phyloP scores from a whole-genome alignment of 1,284 basidiomycete genomes.

The Tylopilus sp. region DNA sequence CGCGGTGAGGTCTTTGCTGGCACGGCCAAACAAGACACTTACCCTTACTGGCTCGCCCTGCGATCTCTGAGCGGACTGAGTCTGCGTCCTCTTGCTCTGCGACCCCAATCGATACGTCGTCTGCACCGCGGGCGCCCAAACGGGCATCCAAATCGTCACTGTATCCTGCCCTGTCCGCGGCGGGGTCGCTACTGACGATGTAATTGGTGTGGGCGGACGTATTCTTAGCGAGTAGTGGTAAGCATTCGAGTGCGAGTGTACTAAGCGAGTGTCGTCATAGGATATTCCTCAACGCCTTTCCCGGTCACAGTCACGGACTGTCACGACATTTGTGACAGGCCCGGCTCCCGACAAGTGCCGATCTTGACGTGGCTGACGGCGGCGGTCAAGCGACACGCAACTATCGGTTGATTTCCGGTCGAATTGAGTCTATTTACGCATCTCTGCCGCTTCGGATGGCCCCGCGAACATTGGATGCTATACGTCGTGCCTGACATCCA shows the following conservation, averaged over 20 bases:
- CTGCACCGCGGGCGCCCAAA: neutral
- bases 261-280: neutral
- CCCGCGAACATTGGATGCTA: neutral
- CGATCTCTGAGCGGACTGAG: neutral
- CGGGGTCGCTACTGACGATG: neutral
- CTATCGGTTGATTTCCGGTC: neutral
- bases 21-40: neutral
- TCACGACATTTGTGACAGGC: neutral
- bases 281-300: neutral
- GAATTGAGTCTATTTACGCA: neutral
- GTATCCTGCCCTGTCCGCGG: conserved; percentile 2
- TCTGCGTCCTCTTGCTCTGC: conserved; percentile 5
- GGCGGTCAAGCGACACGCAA: neutral
- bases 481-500: neutral
- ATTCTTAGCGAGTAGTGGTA: too few relatives aligned
- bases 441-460: neutral
- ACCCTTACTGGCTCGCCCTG: conserved; percentile 1
- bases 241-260: too few relatives aligned
- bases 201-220: too few relatives aligned
- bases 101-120: neutral
- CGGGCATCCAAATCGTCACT: neutral
- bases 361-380: neutral
- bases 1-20: neutral
- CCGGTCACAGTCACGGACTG: neutral
- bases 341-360: too few relatives aligned